Evolutionary conservation across 2,329 filamentous ascomycete genomes (phyloP), one percentile per base, ranked within the genome.

Genomic region (Bipolaris oryzae): DNA sequence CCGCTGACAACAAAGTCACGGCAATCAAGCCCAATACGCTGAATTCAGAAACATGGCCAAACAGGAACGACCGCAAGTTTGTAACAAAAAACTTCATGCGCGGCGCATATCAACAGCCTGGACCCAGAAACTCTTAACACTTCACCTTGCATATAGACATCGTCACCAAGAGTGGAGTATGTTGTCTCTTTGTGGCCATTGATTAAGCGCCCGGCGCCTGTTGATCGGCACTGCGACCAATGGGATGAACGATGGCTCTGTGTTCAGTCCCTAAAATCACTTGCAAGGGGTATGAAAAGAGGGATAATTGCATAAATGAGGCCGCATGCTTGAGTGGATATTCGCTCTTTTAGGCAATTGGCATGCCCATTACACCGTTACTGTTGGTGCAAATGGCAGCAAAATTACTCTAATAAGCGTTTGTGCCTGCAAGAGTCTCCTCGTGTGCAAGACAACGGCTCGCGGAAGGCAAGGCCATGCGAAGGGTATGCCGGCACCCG

Each of bases 191-290:
- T 48, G 49, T 51, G 42, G 51, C 38, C 45, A 49, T 45, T 52
- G 31, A 55, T 56, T 64, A 64, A 49, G 54, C 61, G 61, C 59
- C 59, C 43, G 44, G 45, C 50, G 44, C 18, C 39, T 21, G 39
- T 25, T 23, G 44, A 55, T 56, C 60, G 31, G 20, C 43, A 42
- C 28, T 44, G 28, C 13, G 28, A 35, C 16, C 48, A 49, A 43
- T 37, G 25, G 45, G 39, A 47, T 45, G 43, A 51, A 23, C 53
- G 20, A 37, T 50, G 39, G 53, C 59, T 59, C 51, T 57, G 48
- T 54, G 49, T 59, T 53, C 34, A 28, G 55, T 52, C 54, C 45
- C 47, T 21, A 51, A 50, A 35, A 28, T 25, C 15, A 23, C 23
- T 47, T 39, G 13, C 37, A 37, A 48, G 43, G 46, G 25, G 39